Conservation (phyloP, 2,329 filamentous ascomycete species). For the Apiospora pterosperma region DNA sequence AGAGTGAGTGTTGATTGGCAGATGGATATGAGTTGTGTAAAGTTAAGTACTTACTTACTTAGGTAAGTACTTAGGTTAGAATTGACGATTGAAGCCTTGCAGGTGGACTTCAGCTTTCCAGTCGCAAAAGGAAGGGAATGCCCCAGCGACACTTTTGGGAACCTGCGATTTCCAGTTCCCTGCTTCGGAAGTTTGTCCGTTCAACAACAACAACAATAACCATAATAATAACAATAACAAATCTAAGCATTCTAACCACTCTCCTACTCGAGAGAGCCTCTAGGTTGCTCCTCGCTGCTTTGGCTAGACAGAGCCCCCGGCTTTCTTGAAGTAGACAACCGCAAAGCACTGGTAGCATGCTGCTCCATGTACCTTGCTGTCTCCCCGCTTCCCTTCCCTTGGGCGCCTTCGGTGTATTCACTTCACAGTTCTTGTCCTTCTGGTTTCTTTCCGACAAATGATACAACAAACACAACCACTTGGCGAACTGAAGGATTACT, state of each 20-base stretch:
- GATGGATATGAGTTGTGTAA: too few species aligned
- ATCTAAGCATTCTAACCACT: neutral
- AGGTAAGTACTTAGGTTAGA: neutral
- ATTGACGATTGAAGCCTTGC: neutral
- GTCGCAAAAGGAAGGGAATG: neutral
- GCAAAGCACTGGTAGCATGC: neutral
- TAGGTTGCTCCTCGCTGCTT: neutral
- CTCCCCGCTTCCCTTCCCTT: neutral
- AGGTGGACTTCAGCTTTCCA: neutral
- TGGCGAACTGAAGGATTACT: neutral
- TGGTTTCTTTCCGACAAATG: neutral
- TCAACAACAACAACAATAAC: neutral
- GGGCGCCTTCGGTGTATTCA: neutral
- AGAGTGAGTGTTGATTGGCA: too few species aligned
- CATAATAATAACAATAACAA: neutral
- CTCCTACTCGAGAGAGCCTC: neutral
- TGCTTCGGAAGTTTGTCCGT: neutral
- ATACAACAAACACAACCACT: neutral
- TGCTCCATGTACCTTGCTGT: slow-evolving; percentile 1
- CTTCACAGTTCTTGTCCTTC: neutral
- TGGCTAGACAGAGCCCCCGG: neutral
- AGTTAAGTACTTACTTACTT: neutral
- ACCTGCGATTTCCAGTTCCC: neutral
- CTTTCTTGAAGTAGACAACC: neutral
- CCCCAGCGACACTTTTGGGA: neutral